Base-by-base conservation (phyloP, 768 basidiomycete genomes). In the Lanmaoa rubissima region DNA sequence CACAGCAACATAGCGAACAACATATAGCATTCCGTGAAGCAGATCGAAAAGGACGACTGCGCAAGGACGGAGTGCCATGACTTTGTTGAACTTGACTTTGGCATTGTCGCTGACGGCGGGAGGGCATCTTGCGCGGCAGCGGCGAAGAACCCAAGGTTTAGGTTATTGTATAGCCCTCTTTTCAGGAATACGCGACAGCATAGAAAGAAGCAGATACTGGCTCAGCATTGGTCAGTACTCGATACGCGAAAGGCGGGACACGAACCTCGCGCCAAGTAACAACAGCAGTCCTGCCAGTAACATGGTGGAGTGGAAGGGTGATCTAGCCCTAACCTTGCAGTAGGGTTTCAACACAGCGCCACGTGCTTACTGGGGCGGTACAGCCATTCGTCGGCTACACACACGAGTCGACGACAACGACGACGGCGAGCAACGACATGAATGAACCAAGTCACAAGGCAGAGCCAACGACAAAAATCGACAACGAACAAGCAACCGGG, bases 11-110 rank as follows among this genome's bases (percentile, higher is more conserved):
- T 75, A 13, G 83, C 59, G 63, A 92, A 92, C 57, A 93, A 73
- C 63, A 82, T 80, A 59, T 85, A 86, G 50, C 85, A 83, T 71
- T 92, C 92, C 1, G 87, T 80, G 68, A 92, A 90, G 62, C 85
- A 86, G 34, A 83, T 71, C 0, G 88, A 80, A 62, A 94, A 92
- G 8, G 85, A 68, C 1, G 73, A 75, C 42, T 85, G 74, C 0
- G 90, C 78, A 1, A 90, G 65, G 4, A 69, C 67, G 0, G 85
- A 82, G 60, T 90, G 87, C 43, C 81, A 70, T 34, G 75, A 63
- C 16, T 65, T 65, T 42, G 57, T 59, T 57, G 57, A 61, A 57
- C 21, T 61, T 44, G 48, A 47, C 36, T 58, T 71, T 17, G 60
- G 54, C 50, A 61, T 53, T 38, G 63, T 61, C 59, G 42, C 61